These are phyloP conservation scores for Yarrowia sp. DNA, from an alignment of 805 yeast species.

Conservation along the genomic window DNA sequence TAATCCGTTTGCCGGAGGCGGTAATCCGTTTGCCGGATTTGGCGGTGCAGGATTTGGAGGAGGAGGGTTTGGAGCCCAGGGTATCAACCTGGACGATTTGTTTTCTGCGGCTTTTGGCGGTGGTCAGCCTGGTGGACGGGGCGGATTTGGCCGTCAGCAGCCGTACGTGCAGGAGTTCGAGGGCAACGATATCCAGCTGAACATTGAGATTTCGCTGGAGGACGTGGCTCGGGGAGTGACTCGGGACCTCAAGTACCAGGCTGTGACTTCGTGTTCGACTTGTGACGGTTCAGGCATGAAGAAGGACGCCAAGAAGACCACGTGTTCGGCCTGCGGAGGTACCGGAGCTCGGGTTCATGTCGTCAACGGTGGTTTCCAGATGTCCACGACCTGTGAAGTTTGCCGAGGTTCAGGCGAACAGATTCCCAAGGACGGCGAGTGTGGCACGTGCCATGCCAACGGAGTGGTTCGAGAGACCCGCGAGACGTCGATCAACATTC, in stretches of 20 bases:
- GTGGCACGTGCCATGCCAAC: slow-evolving; percentile 84
- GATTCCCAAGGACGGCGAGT: slow-evolving; percentile 70
- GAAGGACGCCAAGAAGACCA: slow-evolving; percentile 70
- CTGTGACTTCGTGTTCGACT: slow-evolving; percentile 75
- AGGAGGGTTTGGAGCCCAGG: slow-evolving; percentile 50
- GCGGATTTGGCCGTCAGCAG: slow-evolving; percentile 52
- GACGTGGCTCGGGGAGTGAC: slow-evolving; percentile 85
- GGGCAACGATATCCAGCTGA: slow-evolving; percentile 87
- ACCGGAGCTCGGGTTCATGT: slow-evolving; percentile 88
- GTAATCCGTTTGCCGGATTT: slow-evolving; percentile 60
- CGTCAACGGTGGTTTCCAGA: slow-evolving; percentile 91
- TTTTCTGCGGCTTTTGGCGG: slow-evolving; percentile 53
- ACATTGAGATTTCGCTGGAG: slow-evolving; percentile 76
- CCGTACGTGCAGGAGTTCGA: slow-evolving; percentile 75
- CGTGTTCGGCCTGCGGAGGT: slow-evolving; percentile 90
- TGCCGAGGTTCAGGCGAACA: slow-evolving; percentile 91
- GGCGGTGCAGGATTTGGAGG: slow-evolving; percentile 56
- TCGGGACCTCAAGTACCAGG: slow-evolving; percentile 70
- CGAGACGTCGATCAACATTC: slow-evolving; percentile 81
- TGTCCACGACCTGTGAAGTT: slow-evolving; percentile 88
- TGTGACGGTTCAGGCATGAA: slow-evolving; percentile 91
- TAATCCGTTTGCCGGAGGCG: slow-evolving; percentile 53
- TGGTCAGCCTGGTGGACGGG: slow-evolving; percentile 50
- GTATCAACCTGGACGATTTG: slow-evolving; percentile 48
- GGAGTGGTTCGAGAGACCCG: slow-evolving; percentile 77